Base-by-base conservation (phyloP, 176 grass and related monocot genomes). In the Zea luxurians region DNA sequence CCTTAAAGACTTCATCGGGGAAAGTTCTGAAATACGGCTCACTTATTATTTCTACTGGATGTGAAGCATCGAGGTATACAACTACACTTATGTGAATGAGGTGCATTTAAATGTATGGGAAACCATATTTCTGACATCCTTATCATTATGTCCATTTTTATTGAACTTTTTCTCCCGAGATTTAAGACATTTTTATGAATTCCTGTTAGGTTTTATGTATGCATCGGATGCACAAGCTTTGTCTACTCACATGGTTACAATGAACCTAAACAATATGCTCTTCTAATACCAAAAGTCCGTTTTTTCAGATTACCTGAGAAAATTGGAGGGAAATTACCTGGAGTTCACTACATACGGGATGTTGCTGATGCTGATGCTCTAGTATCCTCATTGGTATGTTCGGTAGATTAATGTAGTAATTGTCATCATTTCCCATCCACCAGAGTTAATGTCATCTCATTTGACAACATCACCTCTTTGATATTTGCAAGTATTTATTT, bases 1-100 rank as follows among this genome's bases (percentile, higher is more conserved):
- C 89, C n/a, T 75, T 97, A 74, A 91, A 86, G 66, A 90, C 94
- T 65, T 81, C 79, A 71, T 93, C 89, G 50, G 91, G 94, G 68
- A 97, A 94, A 88, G 85, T 83, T 82, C 76, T 97, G 11, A 97
- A 97, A 79, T 94, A 92, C 62, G 94, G 94, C 37, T 92, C 94
- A 74, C 91, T 94, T 80, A 92, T 97, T 84, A 85, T 97, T 88
- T 92, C 94, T 53, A 97, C 91, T 41, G 94, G 91, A 37, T 93
- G 84, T 74, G 71, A 84, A 69, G 50, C 87, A 77, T 70, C 81
- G 71, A 97, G 94, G 94, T 97, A 92, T 68, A 27, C 66, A 38
- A 4, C 35, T 35, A 27, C 63, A 7, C 13, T 58, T 87, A 20
- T 61, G 5, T 44, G 36, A 70, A 54, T 60, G 45, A 17, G 40